Percentiles rank a stretch among this genome's conserved stretches.
Evolutionary conservation across 352 stramenopile species (phyloP).

Genomic region (Pythium folliculosum): DNA sequence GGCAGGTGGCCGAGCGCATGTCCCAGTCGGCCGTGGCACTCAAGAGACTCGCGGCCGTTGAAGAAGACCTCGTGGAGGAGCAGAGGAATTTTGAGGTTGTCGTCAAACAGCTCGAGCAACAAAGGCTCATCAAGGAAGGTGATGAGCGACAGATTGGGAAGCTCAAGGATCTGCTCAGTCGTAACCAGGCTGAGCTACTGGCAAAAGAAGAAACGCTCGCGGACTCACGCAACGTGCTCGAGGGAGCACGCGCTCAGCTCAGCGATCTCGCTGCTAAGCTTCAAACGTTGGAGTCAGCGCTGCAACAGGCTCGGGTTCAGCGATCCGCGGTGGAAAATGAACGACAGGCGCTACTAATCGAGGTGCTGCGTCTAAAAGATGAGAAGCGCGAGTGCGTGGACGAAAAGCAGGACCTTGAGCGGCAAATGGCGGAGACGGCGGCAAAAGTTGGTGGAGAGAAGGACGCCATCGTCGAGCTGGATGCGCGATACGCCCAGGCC

Average conservation of each 20-base stretch:
- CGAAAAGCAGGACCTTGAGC: slow-evolving; percentile 37
- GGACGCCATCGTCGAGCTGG: slow-evolving; percentile 53
- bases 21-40: slow-evolving; percentile 38
- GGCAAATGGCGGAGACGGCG: slow-evolving; percentile 25
- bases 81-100: slow-evolving; percentile 71
- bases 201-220: background rate
- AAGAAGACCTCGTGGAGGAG: slow-evolving; percentile 67
- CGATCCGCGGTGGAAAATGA: slow-evolving; percentile 26
- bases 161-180: background rate
- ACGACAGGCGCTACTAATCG: slow-evolving; percentile 45
- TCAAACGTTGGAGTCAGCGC: background rate
- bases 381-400: slow-evolving; percentile 36
- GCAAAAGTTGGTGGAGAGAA: slow-evolving; percentile 53
- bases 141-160: slow-evolving; percentile 16
- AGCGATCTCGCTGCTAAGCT: background rate
- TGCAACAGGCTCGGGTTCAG: slow-evolving; percentile 10
- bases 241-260: background rate
- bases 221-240: background rate
- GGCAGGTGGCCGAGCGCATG: slow-evolving; percentile 21
- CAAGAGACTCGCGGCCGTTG: slow-evolving; percentile 60
- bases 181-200: background rate
- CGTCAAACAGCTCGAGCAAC: slow-evolving; percentile 58
- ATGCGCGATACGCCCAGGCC: slow-evolving; percentile 50
- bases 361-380: slow-evolving; percentile 56
- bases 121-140: slow-evolving; percentile 32